Conservation (phyloP, 495 filamentous ascomycete species). For the Amphirosellinia nigrospora region DNA sequence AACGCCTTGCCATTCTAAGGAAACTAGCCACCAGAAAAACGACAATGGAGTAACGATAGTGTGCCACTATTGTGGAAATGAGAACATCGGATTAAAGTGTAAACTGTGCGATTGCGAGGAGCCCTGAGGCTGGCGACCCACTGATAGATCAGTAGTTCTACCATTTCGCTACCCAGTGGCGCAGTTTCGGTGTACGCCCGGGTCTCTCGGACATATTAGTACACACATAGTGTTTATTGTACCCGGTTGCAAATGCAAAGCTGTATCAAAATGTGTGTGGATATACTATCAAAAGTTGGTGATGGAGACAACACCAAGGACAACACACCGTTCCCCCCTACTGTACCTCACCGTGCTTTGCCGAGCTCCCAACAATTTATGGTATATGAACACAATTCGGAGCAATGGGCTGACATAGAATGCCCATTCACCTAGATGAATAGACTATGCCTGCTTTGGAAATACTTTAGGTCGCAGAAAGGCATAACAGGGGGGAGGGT, state of each 20-base stretch:
- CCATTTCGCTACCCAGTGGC: background rate
- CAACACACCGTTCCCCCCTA: conserved; percentile 16
- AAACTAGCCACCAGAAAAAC: conserved; percentile 10
- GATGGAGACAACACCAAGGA: conserved; percentile 9
- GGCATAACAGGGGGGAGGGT: conserved; percentile 16
- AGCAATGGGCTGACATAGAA: conserved; percentile 7
- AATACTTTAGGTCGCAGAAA: conserved; percentile 25
- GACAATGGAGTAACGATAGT: background rate
- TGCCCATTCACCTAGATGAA: conserved; percentile 2
- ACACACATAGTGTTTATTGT: no score
- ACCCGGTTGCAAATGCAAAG: background rate
- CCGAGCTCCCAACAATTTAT: background rate
- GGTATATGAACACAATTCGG: background rate
- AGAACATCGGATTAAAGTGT: background rate
- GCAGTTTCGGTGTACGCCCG: conserved; percentile 14
- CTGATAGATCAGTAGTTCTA: background rate
- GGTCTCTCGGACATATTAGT: conserved; percentile 7
- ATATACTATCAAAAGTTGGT: background rate
- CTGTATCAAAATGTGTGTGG: conserved; percentile 13
- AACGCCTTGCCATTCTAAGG: conserved; percentile 9
- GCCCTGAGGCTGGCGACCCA: background rate
- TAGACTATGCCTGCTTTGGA: conserved; percentile 18
- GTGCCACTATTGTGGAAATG: background rate
- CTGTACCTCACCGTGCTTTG: conserved; percentile 7
- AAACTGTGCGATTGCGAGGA: background rate